Base-by-base conservation (phyloP, 495 filamentous ascomycete genomes). In the Thermothielavioides terrestris region DNA sequence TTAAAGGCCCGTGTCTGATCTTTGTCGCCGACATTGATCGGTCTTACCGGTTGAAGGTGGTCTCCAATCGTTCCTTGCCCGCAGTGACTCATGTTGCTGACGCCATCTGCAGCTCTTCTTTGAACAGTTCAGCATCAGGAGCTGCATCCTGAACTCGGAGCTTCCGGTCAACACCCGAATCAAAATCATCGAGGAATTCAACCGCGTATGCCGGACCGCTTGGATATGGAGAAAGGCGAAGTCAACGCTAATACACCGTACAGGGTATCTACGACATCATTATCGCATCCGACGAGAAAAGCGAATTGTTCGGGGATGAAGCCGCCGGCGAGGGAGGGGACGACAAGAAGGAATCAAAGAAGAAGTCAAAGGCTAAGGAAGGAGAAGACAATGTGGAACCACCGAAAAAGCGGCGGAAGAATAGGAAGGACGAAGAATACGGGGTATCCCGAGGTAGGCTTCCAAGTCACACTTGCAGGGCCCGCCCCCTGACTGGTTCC, bases 151-250 rank as follows among this genome's bases (percentile, higher is more conserved):
- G 28, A 99, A 99, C 65, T 92, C 88, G 5, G 89, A 99, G 61
- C 69, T 99, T 15, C 92, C 92, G 4, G 84, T 96, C 53, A 94
- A 95, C 54, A 89, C 86, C 6, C 77, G 92, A 17, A 79, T 96
- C 36, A 92, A 97, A 68, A 86, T 94, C 23, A 89, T 99, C 9
- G 84, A 99, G 58, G 88, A 97, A 64, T 99, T 97, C 70, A 99
- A 97, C 70, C 86, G 87, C 21, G 72, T 85, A 84, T 34, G 78
- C 92, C 12, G n/a, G 1, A 5, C 5, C 12, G 3, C 31, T 48
- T 14, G 3, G 2, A 4, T 1, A 4, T 2, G 12, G 32, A 34
- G 14, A 21, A 1, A 39, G 21, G 25, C 2, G 15, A 22, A 3
- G n/a, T n/a, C n/a, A n/a, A n/a, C n/a, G 25, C 45, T 54, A 44